phyloP scores from a whole-genome alignment of 1,284 basidiomycete species.

The Rhodotorula sp. region DNA sequence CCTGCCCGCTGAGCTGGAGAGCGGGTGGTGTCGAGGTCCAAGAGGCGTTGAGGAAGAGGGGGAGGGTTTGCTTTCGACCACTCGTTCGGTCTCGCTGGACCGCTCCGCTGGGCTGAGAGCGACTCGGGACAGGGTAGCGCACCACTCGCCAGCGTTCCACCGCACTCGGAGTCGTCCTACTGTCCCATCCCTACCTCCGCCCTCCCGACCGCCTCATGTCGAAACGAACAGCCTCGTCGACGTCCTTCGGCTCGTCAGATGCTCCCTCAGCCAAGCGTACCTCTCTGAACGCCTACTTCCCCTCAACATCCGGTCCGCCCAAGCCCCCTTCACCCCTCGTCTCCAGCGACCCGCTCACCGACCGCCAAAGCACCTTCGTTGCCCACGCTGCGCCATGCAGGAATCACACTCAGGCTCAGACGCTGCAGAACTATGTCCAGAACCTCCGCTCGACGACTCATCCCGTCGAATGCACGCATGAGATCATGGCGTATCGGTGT shows the following conservation, averaged over 20 bases:
- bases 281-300: conserved; percentile 4
- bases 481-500: conserved; percentile 70
- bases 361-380: conserved; percentile 32
- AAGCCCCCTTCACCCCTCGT: conserved; percentile 14
- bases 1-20: neutral
- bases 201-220: conserved; percentile 6
- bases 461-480: conserved; percentile 57
- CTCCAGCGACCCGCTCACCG: conserved; percentile 32
- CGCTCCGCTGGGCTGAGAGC: too few relatives aligned
- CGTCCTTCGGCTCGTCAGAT: neutral
- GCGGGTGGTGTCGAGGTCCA: neutral
- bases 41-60: too few relatives aligned
- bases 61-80: too few relatives aligned
- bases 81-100: too few relatives aligned
- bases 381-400: conserved; percentile 28
- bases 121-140: neutral
- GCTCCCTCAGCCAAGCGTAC: conserved; percentile 10
- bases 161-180: too few relatives aligned
- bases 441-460: conserved; percentile 7
- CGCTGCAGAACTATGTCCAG: conserved; percentile 24
- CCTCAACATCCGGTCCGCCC: conserved; percentile 1
- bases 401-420: neutral
- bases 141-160: too few relatives aligned
- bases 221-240: neutral
- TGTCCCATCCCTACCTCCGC: neutral